Conservation (phyloP, 768 basidiomycete genomes). For the Boletus reticuloceps region DNA sequence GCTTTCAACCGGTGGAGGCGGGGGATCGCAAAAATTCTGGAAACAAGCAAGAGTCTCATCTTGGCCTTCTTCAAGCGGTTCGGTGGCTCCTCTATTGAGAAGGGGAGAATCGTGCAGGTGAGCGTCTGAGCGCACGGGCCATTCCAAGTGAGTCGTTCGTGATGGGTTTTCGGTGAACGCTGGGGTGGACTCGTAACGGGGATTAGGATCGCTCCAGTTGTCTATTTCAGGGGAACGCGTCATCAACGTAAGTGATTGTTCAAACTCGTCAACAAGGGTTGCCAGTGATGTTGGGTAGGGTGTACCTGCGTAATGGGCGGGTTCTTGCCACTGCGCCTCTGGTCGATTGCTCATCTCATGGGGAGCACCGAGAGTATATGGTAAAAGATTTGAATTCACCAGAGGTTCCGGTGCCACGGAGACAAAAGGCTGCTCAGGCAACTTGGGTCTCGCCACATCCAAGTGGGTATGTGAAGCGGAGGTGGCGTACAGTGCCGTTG, state of each 20-base stretch:
- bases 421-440: background rate
- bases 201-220: background rate
- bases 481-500: background rate
- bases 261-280: conserved; percentile 5
- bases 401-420: background rate
- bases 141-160: background rate
- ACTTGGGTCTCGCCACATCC: background rate
- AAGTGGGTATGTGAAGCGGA: background rate
- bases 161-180: background rate
- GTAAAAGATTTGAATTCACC: background rate
- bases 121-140: background rate
- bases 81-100: background rate
- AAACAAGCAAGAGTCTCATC: background rate
- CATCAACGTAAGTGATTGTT: conserved; percentile 4
- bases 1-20: background rate
- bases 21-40: background rate
- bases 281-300: background rate
- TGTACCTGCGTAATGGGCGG: background rate
- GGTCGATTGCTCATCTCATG: background rate
- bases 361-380: background rate
- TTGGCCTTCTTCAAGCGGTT: background rate
- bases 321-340: background rate
- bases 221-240: background rate
- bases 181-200: background rate
- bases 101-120: background rate